Base-by-base conservation (phyloP, 139 green algal species). In the Chlorokybus atmophyticus region DNA sequence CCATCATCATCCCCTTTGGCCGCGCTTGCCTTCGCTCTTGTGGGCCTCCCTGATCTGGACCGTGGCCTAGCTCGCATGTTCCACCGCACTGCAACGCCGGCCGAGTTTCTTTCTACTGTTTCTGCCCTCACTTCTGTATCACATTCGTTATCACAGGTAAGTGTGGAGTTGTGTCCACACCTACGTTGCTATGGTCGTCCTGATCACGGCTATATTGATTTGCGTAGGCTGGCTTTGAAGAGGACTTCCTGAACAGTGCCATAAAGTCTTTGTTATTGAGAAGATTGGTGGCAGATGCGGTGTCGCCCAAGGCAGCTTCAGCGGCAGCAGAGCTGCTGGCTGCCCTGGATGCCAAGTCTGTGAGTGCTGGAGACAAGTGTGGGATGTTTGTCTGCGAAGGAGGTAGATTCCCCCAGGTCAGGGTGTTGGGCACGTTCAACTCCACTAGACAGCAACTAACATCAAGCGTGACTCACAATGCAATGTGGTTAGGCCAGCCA, bases 31-130 rank as follows among this genome's bases (percentile, higher is more conserved):
- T n/a, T 81, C n/a, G 61, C 28, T 44, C 10, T 44, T 10, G n/a
- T 52, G 44, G 10, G n/a, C n/a, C 27, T 23, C 28, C 66, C 73
- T 0, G 85, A 94, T 68, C 42, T 93, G 52, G 87, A 94, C 70
- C 66, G 84, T 1, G 71, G 65, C 23, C 23, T 93, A 25, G 82
- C 69, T 2, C 73, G 87, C 1, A 64, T 78, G 3, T 68, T 89
- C 49, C 80, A 92, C 60, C 47, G 75, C 53, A 93, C 73, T 23
- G 76, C 79, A 14, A 73, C 73, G 1, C 87, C 86, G 3, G 41
- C 79, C 1, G 87, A 94, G 70, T 74, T 87, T 23, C 60, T 7
- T 14, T 14, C 39, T n/a, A n/a, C n/a, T n/a, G n/a, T n/a, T n/a
- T n/a, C n/a, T n/a, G n/a, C n/a, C n/a, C n/a, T n/a, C n/a, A n/a